A percentile compares a stretch with the other conserved stretches of the same genome.
These are phyloP conservation scores for Macrophomina tecta DNA, from an alignment of 2,329 filamentous ascomycete genomes.

Conservation along the genomic window DNA sequence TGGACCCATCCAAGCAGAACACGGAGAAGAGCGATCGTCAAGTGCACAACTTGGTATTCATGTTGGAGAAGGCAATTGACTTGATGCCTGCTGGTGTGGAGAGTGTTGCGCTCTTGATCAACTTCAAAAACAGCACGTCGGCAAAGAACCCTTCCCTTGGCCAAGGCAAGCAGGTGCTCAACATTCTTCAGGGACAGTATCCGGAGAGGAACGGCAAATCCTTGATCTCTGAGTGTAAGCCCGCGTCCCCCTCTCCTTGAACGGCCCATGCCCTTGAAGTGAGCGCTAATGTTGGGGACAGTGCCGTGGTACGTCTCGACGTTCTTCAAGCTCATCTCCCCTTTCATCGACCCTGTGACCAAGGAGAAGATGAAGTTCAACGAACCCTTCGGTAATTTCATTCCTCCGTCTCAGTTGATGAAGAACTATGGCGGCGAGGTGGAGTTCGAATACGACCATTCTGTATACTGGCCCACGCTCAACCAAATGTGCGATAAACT, in stretches of 20 bases:
- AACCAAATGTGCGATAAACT: constrained; percentile 72
- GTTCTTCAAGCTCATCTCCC: constrained; percentile 95
- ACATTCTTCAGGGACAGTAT: constrained; percentile 94
- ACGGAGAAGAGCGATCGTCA: constrained; percentile 85
- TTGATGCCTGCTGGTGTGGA: constrained; percentile 88
- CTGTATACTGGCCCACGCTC: constrained; percentile 86
- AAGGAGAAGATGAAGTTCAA: constrained; percentile 97
- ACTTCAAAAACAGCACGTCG: constrained; percentile 82
- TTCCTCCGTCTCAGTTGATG: constrained; percentile 83
- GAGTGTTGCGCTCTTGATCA: constrained; percentile 83
- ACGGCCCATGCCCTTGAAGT: not conserved
- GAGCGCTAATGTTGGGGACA: constrained; percentile 43
- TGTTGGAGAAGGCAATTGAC: constrained; percentile 89
- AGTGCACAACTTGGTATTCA: constrained; percentile 92
- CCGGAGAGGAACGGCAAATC: constrained; percentile 89
- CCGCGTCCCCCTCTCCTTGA: not conserved
- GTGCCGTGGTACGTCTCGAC: constrained; percentile 90
- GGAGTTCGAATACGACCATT: constrained; percentile 91
- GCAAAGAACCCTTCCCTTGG: constrained; percentile 78
- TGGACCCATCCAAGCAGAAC: constrained; percentile 90
- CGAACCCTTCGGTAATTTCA: constrained; percentile 82
- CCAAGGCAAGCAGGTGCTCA: constrained; percentile 81
- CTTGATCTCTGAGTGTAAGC: constrained; percentile 83
- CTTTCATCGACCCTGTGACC: constrained; percentile 95
- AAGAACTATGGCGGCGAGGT: constrained; percentile 78